These are phyloP conservation scores for Cinnamomum micranthum DNA, from an alignment of 164 flowering plant genomes.

Conservation along the genomic window DNA sequence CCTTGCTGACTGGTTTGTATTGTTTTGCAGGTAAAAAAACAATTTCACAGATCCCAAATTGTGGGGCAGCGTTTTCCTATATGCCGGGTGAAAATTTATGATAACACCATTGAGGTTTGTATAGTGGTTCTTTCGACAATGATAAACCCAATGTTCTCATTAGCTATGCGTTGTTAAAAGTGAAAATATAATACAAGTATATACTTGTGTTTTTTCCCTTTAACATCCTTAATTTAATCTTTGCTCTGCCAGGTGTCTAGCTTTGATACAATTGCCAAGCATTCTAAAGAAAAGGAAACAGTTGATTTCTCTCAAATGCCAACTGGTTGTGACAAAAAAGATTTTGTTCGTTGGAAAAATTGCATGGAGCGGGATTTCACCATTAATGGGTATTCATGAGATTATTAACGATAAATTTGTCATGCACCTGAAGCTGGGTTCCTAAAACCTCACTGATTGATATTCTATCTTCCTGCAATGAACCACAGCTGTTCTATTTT, in stretches of 20 bases:
- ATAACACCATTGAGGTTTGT: slow-evolving; percentile 61
- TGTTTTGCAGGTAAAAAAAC: slow-evolving; percentile 43
- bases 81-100: slow-evolving; percentile 51
- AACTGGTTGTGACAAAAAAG: slow-evolving; percentile 35
- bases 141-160: background rate
- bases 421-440: background rate
- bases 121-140: slow-evolving; percentile 4
- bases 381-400: slow-evolving; percentile 56
- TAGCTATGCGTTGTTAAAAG: background rate
- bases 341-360: slow-evolving; percentile 59
- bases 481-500: background rate
- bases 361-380: slow-evolving; percentile 82
- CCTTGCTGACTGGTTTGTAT: background rate
- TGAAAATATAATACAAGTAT: background rate
- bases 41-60: slow-evolving; percentile 37
- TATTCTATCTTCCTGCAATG: background rate
- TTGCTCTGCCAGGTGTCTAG: slow-evolving; percentile 62
- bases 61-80: slow-evolving; percentile 83
- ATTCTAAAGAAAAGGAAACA: slow-evolving; percentile 26
- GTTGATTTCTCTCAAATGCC: slow-evolving; percentile 28
- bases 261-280: slow-evolving; percentile 51
- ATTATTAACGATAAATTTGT: background rate
- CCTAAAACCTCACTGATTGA: background rate
- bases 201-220: background rate
- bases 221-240: slow-evolving; percentile 6